Conservation (phyloP, 352 stramenopile species). For the Phytophthora cryptogea region DNA sequence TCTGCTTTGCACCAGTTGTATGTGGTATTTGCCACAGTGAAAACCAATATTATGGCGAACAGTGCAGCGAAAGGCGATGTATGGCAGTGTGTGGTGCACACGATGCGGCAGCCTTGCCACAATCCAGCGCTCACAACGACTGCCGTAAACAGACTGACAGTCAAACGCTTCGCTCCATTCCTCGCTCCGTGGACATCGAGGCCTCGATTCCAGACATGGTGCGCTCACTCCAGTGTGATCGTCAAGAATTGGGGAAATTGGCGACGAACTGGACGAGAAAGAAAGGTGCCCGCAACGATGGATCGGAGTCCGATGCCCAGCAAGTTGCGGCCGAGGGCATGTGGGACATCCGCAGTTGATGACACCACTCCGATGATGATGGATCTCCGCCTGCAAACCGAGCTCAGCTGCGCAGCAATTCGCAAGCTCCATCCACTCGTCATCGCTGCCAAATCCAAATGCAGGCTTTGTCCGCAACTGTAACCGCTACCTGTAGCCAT, state of each 20-base stretch:
- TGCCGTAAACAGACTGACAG: conserved; percentile 19
- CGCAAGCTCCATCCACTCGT: too few species aligned
- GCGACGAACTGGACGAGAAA: conserved; percentile 1
- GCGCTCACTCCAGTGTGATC: too few species aligned
- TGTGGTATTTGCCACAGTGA: neutral
- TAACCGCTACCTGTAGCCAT: conserved; percentile 7
- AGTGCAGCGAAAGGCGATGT: neutral
- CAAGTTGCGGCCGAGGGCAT: neutral
- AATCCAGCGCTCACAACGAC: too few species aligned
- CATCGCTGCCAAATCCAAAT: too few species aligned
- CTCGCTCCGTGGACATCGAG: too few species aligned
- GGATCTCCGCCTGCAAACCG: too few species aligned
- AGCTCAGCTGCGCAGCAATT: conserved; percentile 9
- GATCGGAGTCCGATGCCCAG: conserved; percentile 3
- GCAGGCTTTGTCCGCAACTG: neutral
- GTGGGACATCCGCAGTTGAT: conserved; percentile 9
- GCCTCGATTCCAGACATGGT: too few species aligned
- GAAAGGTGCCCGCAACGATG: conserved; percentile 4
- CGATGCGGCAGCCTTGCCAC: too few species aligned
- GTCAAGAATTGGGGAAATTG: too few species aligned
- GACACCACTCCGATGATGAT: neutral
- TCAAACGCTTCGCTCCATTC: conserved; percentile 10
- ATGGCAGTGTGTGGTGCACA: too few species aligned
- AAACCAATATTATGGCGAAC: neutral
- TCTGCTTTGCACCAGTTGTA: conserved; percentile 10